Conservation (phyloP, 1,284 basidiomycete genomes). For the Apiotrichum gracile region DNA sequence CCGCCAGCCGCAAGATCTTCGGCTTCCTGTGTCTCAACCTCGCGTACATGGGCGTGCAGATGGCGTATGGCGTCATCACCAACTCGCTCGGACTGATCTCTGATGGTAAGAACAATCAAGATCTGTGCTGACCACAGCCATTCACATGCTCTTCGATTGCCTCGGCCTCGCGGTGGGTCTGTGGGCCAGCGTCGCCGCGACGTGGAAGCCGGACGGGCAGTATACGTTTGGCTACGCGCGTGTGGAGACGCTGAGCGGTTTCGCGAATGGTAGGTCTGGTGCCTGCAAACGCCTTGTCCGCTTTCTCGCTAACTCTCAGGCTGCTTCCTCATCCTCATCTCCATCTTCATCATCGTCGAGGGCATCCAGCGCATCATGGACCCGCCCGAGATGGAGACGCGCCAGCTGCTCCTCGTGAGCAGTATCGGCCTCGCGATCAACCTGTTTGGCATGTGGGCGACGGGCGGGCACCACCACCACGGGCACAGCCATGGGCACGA, state of each 20-base stretch:
- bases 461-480: slow-evolving; percentile 83
- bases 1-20: slow-evolving; percentile 91
- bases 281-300: neutral
- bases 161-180: slow-evolving; percentile 94
- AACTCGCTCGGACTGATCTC: slow-evolving; percentile 95
- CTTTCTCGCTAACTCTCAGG: slow-evolving; percentile 11
- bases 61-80: slow-evolving; percentile 95
- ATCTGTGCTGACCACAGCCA: slow-evolving; percentile 56
- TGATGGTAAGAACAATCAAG: slow-evolving; percentile 64
- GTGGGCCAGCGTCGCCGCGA: slow-evolving; percentile 94
- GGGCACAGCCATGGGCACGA: slow-evolving; percentile 56
- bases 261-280: slow-evolving; percentile 86
- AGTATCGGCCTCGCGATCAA: slow-evolving; percentile 86
- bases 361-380: slow-evolving; percentile 90
- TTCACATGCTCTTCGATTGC: slow-evolving; percentile 99
- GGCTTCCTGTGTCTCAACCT: slow-evolving; percentile 94
- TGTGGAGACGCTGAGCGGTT: slow-evolving; percentile 98
- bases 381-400: slow-evolving; percentile 97
- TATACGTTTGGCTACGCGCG: slow-evolving; percentile 97
- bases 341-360: slow-evolving; percentile 97
- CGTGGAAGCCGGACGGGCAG: slow-evolving; percentile 87
- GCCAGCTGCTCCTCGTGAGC: slow-evolving; percentile 83
- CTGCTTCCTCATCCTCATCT: slow-evolving; percentile 89
- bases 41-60: slow-evolving; percentile 91
- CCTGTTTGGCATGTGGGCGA: slow-evolving; percentile 98